Conservation (phyloP, 2,329 filamentous ascomycete species). For the Claviceps cyperi region DNA sequence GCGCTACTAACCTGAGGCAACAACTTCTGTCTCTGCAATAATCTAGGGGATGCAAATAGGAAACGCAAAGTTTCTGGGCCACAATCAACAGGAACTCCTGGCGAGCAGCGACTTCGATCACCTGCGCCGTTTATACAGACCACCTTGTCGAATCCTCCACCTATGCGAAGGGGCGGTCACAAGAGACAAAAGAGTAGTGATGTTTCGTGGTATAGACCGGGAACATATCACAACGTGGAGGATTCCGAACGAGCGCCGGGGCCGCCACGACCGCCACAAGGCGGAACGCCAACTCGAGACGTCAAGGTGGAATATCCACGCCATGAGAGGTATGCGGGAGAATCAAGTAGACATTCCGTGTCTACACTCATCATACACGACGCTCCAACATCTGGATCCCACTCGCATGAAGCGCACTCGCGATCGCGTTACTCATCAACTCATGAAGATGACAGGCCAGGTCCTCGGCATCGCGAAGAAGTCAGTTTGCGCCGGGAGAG, state of each 20-base stretch:
- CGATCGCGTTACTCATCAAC: conserved; percentile 3
- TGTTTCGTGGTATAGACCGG: conserved; percentile 20
- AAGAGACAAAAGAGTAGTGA: conserved; percentile 22
- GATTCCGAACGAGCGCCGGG: conserved; percentile 9
- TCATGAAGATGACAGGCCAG: conserved; percentile 1
- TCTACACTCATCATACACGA: conserved; percentile 18
- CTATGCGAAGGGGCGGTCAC: conserved; percentile 15
- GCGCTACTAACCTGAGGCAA: conserved; percentile 17
- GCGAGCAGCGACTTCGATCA: conserved; percentile 19
- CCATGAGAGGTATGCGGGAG: conserved; percentile 14
- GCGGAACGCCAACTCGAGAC: conserved; percentile 8
- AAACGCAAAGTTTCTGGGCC: conserved; percentile 63
- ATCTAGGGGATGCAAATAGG: conserved; percentile 60
- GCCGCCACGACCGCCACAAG: conserved; percentile 3
- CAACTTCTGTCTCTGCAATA: conserved; percentile 12
- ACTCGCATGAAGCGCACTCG: conserved; percentile 10
- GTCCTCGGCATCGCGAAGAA: conserved; percentile 5
- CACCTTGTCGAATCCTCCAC: conserved; percentile 13
- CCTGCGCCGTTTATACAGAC: conserved; percentile 17
- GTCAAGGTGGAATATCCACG: conserved; percentile 8
- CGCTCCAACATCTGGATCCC: conserved; percentile 1
- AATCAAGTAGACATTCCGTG: conserved; percentile 19
- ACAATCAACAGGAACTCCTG: conserved; percentile 13
- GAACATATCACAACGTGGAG: conserved; percentile 10
- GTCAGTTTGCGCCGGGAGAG: conserved; percentile 5